Base-by-base conservation (phyloP, 2,329 filamentous ascomycete genomes). In the Penicillium brevicompactum region DNA sequence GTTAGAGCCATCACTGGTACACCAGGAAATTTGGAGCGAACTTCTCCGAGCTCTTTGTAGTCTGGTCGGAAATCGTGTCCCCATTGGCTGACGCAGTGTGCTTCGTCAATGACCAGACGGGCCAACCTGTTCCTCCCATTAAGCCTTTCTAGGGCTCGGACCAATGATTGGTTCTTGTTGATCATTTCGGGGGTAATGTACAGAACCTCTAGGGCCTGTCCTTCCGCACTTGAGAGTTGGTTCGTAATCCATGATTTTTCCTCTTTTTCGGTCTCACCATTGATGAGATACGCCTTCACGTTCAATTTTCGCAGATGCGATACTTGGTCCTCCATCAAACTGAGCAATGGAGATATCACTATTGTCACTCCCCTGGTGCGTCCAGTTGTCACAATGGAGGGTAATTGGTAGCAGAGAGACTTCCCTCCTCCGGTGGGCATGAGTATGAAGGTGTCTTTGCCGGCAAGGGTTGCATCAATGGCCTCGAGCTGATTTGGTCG, bases 11-110 rank as follows among this genome's bases (percentile, higher is more conserved):
- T 96, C 40, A 97, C 82, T 1, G 94, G 94, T 3, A 97, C 90
- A 2, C 84, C 84, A 0, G 87, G 86, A 64, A 93, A 93, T 49
- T 83, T 84, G 40, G 78, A 73, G 46, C 93, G 84, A 42, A 97
- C 79, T 55, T 86, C 82, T 27, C 92, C 91, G 4, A 99, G 80
- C 30, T 84, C 84, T 73, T 96, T 96, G 78, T 99, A 99, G 70
- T 97, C 93, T 0, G 92, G 93, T 44, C 95, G 86, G 70, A 99
- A 99, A 72, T 99, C 94, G 65, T 99, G 94, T 1, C 94, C 94
- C 94, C 94, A 99, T 78, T 99, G 92, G 73, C 94, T 97, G 24
- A 99, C 93, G 73, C 94, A 99, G 72, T 99, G 94, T n/a, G 94
- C 94, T 76, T 99, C 95, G 64, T 99, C 94, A 59, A 99, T 96